These are phyloP conservation scores for Magnaporthiopsis incrustans DNA, from an alignment of 2,329 filamentous ascomycete species.

Conservation along the genomic window DNA sequence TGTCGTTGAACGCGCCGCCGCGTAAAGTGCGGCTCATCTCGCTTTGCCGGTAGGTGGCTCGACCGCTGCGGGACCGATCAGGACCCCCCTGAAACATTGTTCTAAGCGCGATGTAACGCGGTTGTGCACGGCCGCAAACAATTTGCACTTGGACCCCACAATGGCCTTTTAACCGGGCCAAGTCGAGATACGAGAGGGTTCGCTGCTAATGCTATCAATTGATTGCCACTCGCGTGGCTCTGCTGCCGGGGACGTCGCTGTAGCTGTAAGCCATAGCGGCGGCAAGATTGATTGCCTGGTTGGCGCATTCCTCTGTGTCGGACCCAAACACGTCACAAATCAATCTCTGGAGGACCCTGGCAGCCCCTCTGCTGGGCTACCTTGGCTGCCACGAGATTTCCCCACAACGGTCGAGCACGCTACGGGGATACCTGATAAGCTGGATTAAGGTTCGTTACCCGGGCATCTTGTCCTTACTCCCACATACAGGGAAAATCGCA, in stretches of 20 bases:
- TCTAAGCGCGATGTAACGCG: not conserved
- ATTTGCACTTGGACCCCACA: not conserved
- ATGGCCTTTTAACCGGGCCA: too few relatives aligned
- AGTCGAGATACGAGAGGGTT: too few relatives aligned
- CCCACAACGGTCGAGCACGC: not conserved
- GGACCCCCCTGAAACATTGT: not conserved
- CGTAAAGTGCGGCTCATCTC: not conserved
- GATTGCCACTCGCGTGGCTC: too few relatives aligned
- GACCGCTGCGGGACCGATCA: not conserved
- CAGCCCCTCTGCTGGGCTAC: not conserved
- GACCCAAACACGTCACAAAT: not conserved
- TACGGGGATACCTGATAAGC: too few relatives aligned
- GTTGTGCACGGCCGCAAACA: not conserved
- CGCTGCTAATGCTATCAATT: too few relatives aligned
- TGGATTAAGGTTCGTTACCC: too few relatives aligned
- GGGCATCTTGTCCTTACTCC: too few relatives aligned
- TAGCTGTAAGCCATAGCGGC: too few relatives aligned
- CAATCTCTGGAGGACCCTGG: not conserved
- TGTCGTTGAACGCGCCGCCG: not conserved
- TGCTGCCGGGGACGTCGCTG: too few relatives aligned
- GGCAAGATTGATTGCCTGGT: too few relatives aligned
- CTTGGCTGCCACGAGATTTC: not conserved
- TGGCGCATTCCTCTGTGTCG: too few relatives aligned
- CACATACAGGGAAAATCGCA: too few relatives aligned
- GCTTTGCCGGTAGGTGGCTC: not conserved